phyloP scores from a whole-genome alignment of 2,329 filamentous ascomycete genomes.

The Ascochyta lentis region DNA sequence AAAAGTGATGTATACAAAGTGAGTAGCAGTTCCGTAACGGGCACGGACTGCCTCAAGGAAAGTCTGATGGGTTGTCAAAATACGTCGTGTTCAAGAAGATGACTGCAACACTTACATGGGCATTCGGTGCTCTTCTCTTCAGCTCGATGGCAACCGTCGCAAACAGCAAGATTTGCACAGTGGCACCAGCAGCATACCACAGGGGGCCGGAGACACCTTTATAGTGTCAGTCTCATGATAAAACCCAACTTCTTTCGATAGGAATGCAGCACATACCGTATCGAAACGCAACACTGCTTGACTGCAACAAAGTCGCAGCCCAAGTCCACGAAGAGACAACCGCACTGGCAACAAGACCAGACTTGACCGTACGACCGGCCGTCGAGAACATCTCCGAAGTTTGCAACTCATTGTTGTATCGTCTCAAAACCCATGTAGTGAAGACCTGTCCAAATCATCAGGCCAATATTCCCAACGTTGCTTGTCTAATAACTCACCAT shows the following conservation, averaged over 20 bases:
- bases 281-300: conserved; percentile 41
- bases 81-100: fast-evolving
- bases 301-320: conserved; percentile 41
- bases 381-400: conserved; percentile 43
- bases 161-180: conserved; percentile 42
- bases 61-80: conserved; percentile 61
- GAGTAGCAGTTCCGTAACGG: conserved; percentile 76
- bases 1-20: conserved; percentile 81
- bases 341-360: conserved; percentile 40
- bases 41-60: conserved; percentile 85
- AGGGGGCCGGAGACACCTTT: conserved; percentile 40
- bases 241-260: too few relatives aligned
- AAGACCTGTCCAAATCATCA: conserved; percentile 25
- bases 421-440: conserved; percentile 39
- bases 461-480: not conserved
- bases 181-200: conserved; percentile 44
- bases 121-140: conserved; percentile 43
- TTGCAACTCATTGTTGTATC: conserved; percentile 41
- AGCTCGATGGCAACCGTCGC: conserved; percentile 42
- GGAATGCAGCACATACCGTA: conserved; percentile 30
- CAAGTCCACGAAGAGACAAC: conserved; percentile 42
- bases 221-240: not conserved
- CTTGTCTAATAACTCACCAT: conserved; percentile 24
- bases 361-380: conserved; percentile 41
- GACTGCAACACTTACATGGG: conserved; percentile 27